These are phyloP conservation scores for Trichoderma erinaceum DNA, from an alignment of 495 filamentous ascomycete species.

Conservation along the genomic window DNA sequence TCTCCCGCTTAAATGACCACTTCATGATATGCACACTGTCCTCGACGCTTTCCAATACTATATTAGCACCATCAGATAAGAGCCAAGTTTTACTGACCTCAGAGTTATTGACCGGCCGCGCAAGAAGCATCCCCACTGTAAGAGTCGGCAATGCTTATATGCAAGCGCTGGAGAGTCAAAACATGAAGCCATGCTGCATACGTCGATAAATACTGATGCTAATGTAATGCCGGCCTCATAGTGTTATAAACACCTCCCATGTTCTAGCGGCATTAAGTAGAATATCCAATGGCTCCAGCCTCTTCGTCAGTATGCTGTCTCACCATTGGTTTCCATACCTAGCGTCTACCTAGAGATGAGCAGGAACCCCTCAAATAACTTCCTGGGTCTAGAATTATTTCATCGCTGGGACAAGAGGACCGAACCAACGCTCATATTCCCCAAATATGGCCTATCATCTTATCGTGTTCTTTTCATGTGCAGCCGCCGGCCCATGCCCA, in stretches of 20 bases:
- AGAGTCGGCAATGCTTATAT: slow-evolving; percentile 19
- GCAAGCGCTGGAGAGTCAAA: slow-evolving; percentile 20
- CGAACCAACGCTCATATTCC: slow-evolving; percentile 17
- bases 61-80: not conserved
- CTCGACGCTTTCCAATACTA: not conserved
- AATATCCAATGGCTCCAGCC: slow-evolving; percentile 13
- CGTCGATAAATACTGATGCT: not conserved
- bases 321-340: not conserved
- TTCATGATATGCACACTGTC: not conserved
- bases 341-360: not conserved
- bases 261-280: slow-evolving; percentile 18
- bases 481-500: not conserved
- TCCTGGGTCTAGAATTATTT: slow-evolving; percentile 19
- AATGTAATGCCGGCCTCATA: not conserved
- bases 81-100: not conserved
- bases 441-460: slow-evolving; percentile 19
- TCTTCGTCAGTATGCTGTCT: not conserved
- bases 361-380: slow-evolving; percentile 3
- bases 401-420: slow-evolving; percentile 18
- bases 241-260: slow-evolving; percentile 19
- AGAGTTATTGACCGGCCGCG: not conserved
- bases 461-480: slow-evolving; percentile 19
- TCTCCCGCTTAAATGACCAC: not conserved
- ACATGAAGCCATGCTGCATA: not conserved
- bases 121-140: slow-evolving; percentile 18